Evolutionary conservation across 2,329 filamentous ascomycete species (phyloP).

Genomic region (Alternaria sp.): DNA sequence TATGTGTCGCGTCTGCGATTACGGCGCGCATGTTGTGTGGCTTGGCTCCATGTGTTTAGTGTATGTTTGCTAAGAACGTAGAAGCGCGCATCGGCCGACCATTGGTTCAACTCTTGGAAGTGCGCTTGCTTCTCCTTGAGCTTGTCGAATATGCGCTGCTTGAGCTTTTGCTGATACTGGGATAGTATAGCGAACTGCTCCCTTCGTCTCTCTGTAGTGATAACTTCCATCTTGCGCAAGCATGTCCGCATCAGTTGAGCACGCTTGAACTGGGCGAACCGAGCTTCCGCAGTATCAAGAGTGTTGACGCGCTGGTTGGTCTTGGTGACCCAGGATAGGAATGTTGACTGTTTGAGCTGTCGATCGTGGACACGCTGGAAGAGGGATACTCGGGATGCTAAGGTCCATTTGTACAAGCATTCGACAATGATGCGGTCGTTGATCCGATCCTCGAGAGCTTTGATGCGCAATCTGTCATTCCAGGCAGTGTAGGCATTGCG

Average conservation of each 20-base stretch:
- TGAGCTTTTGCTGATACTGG: slow-evolving; percentile 50
- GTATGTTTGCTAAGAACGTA: slow-evolving; percentile 61
- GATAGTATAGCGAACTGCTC: slow-evolving; percentile 49
- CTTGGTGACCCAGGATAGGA: slow-evolving; percentile 40
- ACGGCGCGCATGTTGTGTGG: slow-evolving; percentile 58
- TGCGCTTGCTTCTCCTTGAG: slow-evolving; percentile 51
- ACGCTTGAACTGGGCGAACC: slow-evolving; percentile 41
- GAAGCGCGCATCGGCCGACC: slow-evolving; percentile 63
- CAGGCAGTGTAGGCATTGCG: slow-evolving; percentile 66
- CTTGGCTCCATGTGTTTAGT: slow-evolving; percentile 60
- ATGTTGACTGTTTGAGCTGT: slow-evolving; percentile 34
- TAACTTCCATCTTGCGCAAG: slow-evolving; percentile 36
- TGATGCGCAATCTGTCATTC: slow-evolving; percentile 66
- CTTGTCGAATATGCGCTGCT: slow-evolving; percentile 46
- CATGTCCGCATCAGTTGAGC: slow-evolving; percentile 33
- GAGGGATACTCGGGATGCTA: slow-evolving; percentile 55
- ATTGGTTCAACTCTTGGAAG: slow-evolving; percentile 56
- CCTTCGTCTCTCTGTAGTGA: slow-evolving; percentile 30
- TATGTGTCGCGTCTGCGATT: slow-evolving; percentile 63
- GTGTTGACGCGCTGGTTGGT: slow-evolving; percentile 34
- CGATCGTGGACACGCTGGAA: slow-evolving; percentile 49
- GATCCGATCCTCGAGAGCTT: slow-evolving; percentile 59
- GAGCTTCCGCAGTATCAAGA: slow-evolving; percentile 39
- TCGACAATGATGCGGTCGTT: slow-evolving; percentile 64
- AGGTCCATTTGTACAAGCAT: slow-evolving; percentile 66